These are phyloP conservation scores for Psilocybe cyanescens DNA, from an alignment of 768 basidiomycete genomes.

Conservation along the genomic window DNA sequence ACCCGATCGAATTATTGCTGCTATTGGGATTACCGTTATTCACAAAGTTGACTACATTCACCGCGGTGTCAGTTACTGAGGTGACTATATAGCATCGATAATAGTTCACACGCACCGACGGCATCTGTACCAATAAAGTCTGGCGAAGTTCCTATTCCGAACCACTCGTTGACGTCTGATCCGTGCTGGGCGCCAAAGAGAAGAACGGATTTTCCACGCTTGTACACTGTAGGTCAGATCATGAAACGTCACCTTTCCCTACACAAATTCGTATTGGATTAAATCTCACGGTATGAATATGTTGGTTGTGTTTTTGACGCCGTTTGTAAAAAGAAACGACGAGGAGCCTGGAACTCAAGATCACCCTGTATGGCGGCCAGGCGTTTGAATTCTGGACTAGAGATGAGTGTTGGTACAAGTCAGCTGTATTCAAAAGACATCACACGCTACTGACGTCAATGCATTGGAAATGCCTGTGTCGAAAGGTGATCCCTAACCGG, in stretches of 20 bases:
- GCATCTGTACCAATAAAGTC: slow-evolving; percentile 9
- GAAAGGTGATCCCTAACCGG: slow-evolving; percentile 23
- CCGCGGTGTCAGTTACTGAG: no score
- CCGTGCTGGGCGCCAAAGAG: slow-evolving; percentile 3
- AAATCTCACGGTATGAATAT: slow-evolving; percentile 36
- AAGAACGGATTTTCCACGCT: slow-evolving; percentile 1
- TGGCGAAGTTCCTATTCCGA: not conserved
- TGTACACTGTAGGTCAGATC: slow-evolving; percentile 1
- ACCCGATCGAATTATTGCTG: not conserved
- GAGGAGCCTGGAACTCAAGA: slow-evolving; percentile 33
- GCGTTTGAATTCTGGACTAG: slow-evolving; percentile 43
- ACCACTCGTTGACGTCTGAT: slow-evolving; percentile 6
- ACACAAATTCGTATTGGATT: no score
- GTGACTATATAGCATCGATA: no score
- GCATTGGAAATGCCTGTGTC: slow-evolving; percentile 22
- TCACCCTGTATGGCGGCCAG: slow-evolving; percentile 42
- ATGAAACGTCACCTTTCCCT: not conserved
- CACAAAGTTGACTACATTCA: not conserved
- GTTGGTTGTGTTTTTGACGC: slow-evolving; percentile 32
- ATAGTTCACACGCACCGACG: not conserved
- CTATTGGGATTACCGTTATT: slow-evolving; percentile 4
- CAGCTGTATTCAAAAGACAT: no score
- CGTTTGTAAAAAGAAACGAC: slow-evolving; percentile 35
- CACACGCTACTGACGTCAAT: slow-evolving; percentile 14
- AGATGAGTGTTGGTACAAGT: no score